Evolutionary conservation across 148 eudicot species (phyloP), one percentile per base, ranked within the genome.

Genomic region (Chenopodium formosanum): DNA sequence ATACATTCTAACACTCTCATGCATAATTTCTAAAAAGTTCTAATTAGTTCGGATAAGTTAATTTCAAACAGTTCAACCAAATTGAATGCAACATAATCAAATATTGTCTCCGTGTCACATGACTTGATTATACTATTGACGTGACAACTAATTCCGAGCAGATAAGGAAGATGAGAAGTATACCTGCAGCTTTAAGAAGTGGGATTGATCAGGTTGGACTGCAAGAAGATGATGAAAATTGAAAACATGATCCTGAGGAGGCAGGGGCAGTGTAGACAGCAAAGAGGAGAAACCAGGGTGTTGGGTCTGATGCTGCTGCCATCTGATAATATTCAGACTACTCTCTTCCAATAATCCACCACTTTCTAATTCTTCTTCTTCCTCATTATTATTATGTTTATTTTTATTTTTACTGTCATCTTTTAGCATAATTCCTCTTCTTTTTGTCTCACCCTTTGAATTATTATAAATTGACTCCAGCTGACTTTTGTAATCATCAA

Each of bases 401-500:
- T 9, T 46, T 14, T 52, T 4, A 23, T 13, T 52, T 20, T 66
- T 71, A 37, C 9, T 71, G 32, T 19, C 73, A 19, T 50, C 23
- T 16, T 16, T 64, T 23, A 34, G 37, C 2, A 47, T 72, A 6
- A 65, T 64, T 48, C 44, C 75, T 64, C 47, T 10, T 83, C 34
- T 13, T 53, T 29, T 80, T 60, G 34, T 80, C 73, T 76, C 72
- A 75, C 40, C 58, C 62, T 76, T 84, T 70, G 76, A 79, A 65
- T 75, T 70, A 79, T 75, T 75, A n/a, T 53, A 44, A 56, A 77
- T 84, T 80, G 86, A 84, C 86, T 76, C 83, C 50, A 23, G 62
- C 80, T 80, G 86, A 80, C 65, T 76, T 46, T 32, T 70, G 83
- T 80, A 84, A 83, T 83, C 70, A 84, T 84, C 75, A 76, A 52